Base-by-base conservation (phyloP, 805 yeast genomes). In the Schwanniomyces polymorphus region DNA sequence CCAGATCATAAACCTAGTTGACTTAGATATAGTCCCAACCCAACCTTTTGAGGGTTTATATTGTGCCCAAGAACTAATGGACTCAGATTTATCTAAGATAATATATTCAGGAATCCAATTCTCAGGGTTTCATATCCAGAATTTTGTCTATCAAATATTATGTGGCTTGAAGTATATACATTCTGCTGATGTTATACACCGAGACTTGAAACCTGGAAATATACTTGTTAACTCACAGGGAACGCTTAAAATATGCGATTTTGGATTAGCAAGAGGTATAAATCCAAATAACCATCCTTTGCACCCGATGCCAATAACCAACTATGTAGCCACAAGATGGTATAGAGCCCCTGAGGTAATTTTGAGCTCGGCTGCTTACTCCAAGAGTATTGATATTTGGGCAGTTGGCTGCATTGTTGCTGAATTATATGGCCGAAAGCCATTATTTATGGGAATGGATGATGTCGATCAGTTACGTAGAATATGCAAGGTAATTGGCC, bases 271-370 rank as follows among this genome's bases (percentile, higher is more conserved):
- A 1, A 73, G 97, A 59, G 95, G 96, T 1, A 74, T 89, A 10
- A 66, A 59, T 57, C 69, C 61, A 8, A 51, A 48, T 17, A 61
- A 43, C 41, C 52, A 64, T 50, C 67, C 63, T 42, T 64, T 71
- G 12, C 68, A 62, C 33, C 50, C 69, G 3, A 58, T 69, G 27
- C 74, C 79, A 12, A 87, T 88, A 25, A 88, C 96, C 9, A 85
- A 82, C 55, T 91, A 91, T 60, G 97, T 91, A 21, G 97, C 97
- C 0, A 91, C 97, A 0, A 70, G 97, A 48, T 91, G 97, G 97
- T 91, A 91, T 59, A 74, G 98, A 39, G 97, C 97, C 0, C 98
- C 98, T 0, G 98, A 91, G 59, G 73, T 91, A 41, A 80, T 91
- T 38, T 65, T 91, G 28, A 77, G 87, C 9, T 74, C 78, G 47